These are phyloP conservation scores for Bjerkandera adusta DNA, from an alignment of 1,284 basidiomycete genomes.

Conservation along the genomic window DNA sequence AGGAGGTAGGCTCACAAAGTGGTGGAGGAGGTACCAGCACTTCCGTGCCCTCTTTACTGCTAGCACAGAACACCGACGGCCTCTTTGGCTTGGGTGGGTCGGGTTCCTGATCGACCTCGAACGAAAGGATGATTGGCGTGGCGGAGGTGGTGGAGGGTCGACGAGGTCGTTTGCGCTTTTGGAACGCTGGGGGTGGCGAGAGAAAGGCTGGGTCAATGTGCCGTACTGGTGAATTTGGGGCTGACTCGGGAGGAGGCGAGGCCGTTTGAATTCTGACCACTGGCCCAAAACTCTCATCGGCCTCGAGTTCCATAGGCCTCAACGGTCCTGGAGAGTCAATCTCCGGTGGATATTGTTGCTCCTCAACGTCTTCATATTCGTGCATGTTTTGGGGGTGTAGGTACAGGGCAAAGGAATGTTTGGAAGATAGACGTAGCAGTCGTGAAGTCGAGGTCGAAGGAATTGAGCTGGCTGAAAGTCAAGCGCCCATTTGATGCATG, in stretches of 20 bases:
- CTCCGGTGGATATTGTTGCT: background rate
- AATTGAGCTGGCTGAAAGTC: too few species aligned
- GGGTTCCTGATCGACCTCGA: background rate
- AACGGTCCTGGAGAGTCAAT: background rate
- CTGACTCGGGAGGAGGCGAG: constrained; percentile 10
- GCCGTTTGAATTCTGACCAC: constrained; percentile 11
- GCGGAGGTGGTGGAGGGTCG: constrained; percentile 30
- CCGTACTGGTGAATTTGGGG: constrained; percentile 7
- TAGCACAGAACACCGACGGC: constrained; percentile 4
- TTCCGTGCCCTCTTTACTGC: constrained; percentile 22
- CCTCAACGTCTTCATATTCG: background rate
- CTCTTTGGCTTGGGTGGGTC: background rate
- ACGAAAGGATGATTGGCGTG: constrained; percentile 8
- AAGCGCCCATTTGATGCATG: too few species aligned
- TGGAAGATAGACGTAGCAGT: too few species aligned
- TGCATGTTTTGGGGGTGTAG: background rate
- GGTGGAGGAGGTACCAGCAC: constrained; percentile 51
- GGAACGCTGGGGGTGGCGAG: background rate
- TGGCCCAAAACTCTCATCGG: too few species aligned
- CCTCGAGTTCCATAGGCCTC: too few species aligned
- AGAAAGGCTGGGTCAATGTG: constrained; percentile 5
- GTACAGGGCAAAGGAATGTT: too few species aligned
- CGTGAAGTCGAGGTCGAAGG: too few species aligned
- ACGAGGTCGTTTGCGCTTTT: background rate
- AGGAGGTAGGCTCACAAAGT: constrained; percentile 49